Conservation (phyloP, 352 stramenopile genomes). For the Globisporangium viniferum region DNA sequence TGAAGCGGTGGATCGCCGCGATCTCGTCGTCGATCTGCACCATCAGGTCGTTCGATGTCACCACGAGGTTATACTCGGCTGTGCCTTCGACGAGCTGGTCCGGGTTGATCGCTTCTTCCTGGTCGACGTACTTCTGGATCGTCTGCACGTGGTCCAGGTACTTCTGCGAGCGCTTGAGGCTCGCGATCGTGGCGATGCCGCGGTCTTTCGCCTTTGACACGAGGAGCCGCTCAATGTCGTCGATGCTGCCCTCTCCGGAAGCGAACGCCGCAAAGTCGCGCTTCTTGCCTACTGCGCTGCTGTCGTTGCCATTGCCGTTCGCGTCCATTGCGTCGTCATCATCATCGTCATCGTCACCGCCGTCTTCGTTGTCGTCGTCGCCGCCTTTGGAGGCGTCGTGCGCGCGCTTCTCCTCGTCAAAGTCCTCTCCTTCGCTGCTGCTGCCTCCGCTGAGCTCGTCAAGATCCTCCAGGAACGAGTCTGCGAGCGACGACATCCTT, state of each 20-base stretch:
- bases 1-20: conserved; percentile 85
- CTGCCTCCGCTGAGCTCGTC: conserved; percentile 85
- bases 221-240: conserved; percentile 39
- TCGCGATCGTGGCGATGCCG: conserved; percentile 54
- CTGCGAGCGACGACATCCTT: conserved; percentile 81
- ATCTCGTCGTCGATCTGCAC: conserved; percentile 94
- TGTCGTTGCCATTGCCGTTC: conserved; percentile 14
- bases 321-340: conserved; percentile 21
- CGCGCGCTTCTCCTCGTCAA: conserved; percentile 8
- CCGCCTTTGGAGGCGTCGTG: conserved; percentile 3
- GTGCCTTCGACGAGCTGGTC: conserved; percentile 58
- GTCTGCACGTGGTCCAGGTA: conserved; percentile 71
- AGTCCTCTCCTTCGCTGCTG: conserved; percentile 61
- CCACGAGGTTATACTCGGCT: conserved; percentile 77
- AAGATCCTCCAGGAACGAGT: conserved; percentile 88
- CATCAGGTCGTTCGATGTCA: conserved; percentile 92
- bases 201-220: conserved; percentile 42
- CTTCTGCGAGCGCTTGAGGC: conserved; percentile 69
- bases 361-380: conserved; percentile 17
- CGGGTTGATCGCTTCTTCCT: conserved; percentile 26
- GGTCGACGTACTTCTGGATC: conserved; percentile 53
- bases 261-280: conserved; percentile 22
- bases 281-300: conserved; percentile 14
- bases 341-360: conserved; percentile 20
- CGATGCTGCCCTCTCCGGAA: conserved; percentile 17